A percentile compares a stretch with the other conserved stretches of the same genome.
These are phyloP conservation scores for Wickerhamiella qilinensis DNA, from an alignment of 805 yeast genomes.

Conservation along the genomic window DNA sequence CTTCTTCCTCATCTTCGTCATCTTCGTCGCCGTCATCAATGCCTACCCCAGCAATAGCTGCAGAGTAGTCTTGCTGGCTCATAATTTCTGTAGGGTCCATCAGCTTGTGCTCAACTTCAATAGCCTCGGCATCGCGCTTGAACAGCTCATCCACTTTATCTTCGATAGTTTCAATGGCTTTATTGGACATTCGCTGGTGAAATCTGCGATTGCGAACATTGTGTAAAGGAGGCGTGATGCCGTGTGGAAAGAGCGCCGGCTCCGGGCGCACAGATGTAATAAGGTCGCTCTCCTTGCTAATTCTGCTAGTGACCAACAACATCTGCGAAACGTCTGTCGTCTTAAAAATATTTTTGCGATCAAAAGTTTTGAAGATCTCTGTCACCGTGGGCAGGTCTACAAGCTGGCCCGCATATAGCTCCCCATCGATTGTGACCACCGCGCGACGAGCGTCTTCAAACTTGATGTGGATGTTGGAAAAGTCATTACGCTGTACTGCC, in stretches of 20 bases:
- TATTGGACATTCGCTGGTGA: conserved; percentile 50
- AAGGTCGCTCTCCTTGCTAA: conserved; percentile 31
- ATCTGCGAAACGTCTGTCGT: conserved; percentile 78
- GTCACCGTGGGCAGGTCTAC: conserved; percentile 81
- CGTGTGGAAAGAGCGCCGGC: conserved; percentile 38
- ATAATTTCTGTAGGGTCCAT: conserved; percentile 29
- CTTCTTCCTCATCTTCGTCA: conserved; percentile 21
- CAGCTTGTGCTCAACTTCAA: conserved; percentile 60
- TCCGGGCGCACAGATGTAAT: conserved; percentile 20
- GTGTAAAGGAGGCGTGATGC: conserved; percentile 66
- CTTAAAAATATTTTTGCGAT: conserved; percentile 74
- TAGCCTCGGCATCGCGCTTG: conserved; percentile 66
- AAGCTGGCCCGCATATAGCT: conserved; percentile 63
- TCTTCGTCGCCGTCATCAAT: conserved; percentile 25
- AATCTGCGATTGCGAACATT: conserved; percentile 55
- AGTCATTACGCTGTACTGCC: conserved; percentile 53
- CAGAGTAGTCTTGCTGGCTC: conserved; percentile 18
- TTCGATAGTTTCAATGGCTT: conserved; percentile 64
- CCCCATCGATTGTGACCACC: conserved; percentile 50
- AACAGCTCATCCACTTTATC: conserved; percentile 62
- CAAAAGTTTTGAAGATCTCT: conserved; percentile 79
- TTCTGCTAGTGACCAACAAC: conserved; percentile 49
- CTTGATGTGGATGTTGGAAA: conserved; percentile 52
- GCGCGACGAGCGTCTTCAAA: conserved; percentile 79
- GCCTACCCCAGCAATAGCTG: conserved; percentile 18